These are phyloP conservation scores for Barbarea vulgaris DNA, from an alignment of 345 rosid genomes.

Conservation along the genomic window DNA sequence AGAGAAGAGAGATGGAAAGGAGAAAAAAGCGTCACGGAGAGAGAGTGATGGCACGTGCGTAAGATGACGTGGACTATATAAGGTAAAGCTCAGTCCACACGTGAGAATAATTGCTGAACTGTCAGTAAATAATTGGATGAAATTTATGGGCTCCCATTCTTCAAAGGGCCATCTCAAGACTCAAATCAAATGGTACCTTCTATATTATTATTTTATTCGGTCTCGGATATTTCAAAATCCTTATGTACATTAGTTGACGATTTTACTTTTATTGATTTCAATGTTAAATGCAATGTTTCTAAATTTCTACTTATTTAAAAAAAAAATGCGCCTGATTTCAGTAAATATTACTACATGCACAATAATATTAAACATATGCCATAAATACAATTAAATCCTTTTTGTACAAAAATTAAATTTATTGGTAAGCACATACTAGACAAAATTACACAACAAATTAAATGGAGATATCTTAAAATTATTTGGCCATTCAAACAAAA, in stretches of 20 bases:
- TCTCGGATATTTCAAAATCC: slow-evolving; percentile 12
- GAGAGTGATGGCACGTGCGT: slow-evolving; percentile 27
- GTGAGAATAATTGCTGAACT: slow-evolving; percentile 31
- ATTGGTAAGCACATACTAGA: too few species aligned
- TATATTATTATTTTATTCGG: slow-evolving; percentile 15
- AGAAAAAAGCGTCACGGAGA: slow-evolving; percentile 33
- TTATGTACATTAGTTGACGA: background rate
- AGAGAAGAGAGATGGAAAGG: background rate
- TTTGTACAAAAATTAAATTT: too few species aligned
- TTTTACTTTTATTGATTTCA: background rate
- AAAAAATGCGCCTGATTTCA: background rate
- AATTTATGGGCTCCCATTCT: background rate
- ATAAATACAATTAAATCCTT: too few species aligned
- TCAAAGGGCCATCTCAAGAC: slow-evolving; percentile 18
- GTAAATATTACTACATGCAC: background rate
- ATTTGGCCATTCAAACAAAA: too few species aligned
- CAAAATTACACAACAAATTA: too few species aligned
- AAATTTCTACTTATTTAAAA: background rate
- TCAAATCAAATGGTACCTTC: background rate
- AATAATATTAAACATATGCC: background rate
- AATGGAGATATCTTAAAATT: too few species aligned
- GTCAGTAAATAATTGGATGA: slow-evolving; percentile 16
- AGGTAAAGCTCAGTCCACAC: background rate
- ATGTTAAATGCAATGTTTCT: slow-evolving; percentile 25
- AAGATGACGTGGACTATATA: slow-evolving; percentile 16